Base-by-base conservation (phyloP, 2,329 filamentous ascomycete species). In the Fusarium udum region DNA sequence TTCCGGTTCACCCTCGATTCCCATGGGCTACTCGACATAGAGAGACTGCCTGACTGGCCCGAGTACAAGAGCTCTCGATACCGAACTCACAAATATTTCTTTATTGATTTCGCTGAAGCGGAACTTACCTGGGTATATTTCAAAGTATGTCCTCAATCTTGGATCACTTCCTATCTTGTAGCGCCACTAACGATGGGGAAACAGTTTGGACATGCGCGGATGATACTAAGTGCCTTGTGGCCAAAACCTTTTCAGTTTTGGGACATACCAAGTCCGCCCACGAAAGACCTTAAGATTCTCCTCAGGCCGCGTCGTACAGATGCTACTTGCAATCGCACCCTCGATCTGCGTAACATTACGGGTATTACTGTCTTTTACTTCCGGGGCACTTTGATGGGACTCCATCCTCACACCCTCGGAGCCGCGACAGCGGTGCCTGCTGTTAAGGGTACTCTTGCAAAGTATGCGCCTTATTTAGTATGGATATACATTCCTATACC, bases 401-500 rank as follows among this genome's bases (percentile, higher is more conserved):
- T 67, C 11, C 61, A 67, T 26, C 9, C 40, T 26, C 65, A 67
- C 34, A 61, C 65, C 12, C 16, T 13, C 4, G 15, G 4, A 34
- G n/a, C 13, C 7, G 18, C 40, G 4, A 53, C 36, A 22, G 65
- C 65, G 4, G 3, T 22, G 3, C 12, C n/a, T 12, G 36, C 61
- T 12, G 18, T n/a, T 26, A 28, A 24, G 24, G 51, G 37, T 7
- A 15, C 10, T 18, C 20, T 57, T 15, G 7, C 58, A 16, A 9
- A 39, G 5, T 31, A n/a, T 5, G 7, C 15, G 9, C 24, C 24
- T 8, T 5, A 22, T 9, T 6, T 64, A 11, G 4, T 43, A 7
- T 66, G 60, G 49, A 28, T 43, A 14, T 55, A 66, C 24, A 20
- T 66, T 2, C 64, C 64, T 18, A 18, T 64, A 6, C n/a, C 60